Evolutionary conservation across 208 protist genomes (phyloP).

Genomic region (Porcisia hertigi): DNA sequence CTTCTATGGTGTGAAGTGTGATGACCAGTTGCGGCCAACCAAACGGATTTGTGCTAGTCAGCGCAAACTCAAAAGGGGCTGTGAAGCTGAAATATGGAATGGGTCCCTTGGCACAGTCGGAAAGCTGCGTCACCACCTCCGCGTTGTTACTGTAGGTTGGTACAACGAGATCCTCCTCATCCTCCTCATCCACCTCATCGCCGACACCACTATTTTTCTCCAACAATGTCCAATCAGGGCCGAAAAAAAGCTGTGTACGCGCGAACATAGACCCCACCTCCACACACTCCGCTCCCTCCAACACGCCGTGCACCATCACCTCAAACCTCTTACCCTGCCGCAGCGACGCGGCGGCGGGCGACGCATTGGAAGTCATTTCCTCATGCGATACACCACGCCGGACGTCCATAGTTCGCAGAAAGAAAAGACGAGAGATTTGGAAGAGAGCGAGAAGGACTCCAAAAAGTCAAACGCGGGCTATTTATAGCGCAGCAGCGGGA

Average conservation of each 20-base stretch:
- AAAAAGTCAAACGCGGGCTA: not conserved
- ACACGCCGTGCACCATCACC: constrained; percentile 74
- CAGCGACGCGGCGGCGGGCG: not conserved
- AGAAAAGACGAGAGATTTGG: not conserved
- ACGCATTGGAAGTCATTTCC: not conserved
- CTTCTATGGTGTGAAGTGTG: constrained; percentile 67
- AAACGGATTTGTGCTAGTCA: constrained; percentile 80
- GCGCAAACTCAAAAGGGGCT: constrained; percentile 79
- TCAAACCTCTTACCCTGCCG: constrained; percentile 56
- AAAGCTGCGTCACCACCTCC: constrained; percentile 86
- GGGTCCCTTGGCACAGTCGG: constrained; percentile 50
- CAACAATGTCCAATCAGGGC: constrained; percentile 75
- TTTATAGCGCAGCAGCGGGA: not conserved
- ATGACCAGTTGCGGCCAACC: constrained; percentile 87
- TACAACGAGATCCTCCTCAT: constrained; percentile 37
- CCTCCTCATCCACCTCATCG: constrained; percentile 9
- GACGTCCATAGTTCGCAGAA: not conserved
- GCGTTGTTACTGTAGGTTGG: constrained; percentile 69
- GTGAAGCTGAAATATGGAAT: constrained; percentile 74
- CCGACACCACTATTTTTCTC: constrained; percentile 8
- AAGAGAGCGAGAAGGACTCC: too few relatives aligned
- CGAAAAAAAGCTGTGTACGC: constrained; percentile 85
- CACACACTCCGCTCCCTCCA: constrained; percentile 81
- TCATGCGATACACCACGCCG: not conserved
- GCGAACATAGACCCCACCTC: constrained; percentile 66